phyloP scores from a whole-genome alignment of 2,329 filamentous ascomycete species.

The Aureobasidium sp. region DNA sequence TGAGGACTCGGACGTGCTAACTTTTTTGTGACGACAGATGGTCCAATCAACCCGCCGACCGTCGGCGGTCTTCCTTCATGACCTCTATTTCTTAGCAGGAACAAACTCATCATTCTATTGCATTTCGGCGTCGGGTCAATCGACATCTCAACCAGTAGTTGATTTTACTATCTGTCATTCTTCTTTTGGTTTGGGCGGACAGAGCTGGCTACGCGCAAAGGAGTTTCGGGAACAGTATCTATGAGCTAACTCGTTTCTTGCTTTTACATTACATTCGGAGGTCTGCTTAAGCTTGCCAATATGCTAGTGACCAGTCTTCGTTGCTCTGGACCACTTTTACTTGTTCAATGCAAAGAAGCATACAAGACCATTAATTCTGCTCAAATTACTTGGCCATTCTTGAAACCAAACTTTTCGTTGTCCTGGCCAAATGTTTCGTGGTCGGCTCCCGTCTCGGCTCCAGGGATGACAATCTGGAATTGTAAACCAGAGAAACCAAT shows the following conservation, averaged over 20 bases:
- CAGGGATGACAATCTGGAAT: conserved; percentile 27
- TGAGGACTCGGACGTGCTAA: neutral
- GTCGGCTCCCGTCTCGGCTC: neutral
- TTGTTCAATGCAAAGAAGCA: too few relatives aligned
- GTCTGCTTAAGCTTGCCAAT: neutral
- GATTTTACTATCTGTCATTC: neutral
- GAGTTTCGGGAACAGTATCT: neutral
- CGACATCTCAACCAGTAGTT: neutral
- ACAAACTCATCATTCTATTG: neutral
- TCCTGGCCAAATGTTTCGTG: neutral
- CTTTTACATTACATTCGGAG: neutral
- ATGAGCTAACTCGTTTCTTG: neutral
- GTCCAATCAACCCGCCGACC: conserved; percentile 2
- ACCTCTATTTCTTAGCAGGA: neutral
- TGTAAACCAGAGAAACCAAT: conserved; percentile 30
- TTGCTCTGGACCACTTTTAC: neutral
- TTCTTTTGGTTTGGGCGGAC: neutral
- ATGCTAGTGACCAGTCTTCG: neutral
- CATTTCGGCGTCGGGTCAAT: neutral
- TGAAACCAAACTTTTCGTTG: neutral
- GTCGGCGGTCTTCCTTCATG: neutral
- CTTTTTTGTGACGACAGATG: neutral
- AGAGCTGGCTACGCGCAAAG: neutral
- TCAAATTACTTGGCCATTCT: neutral
- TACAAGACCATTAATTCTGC: neutral